Evolutionary conservation across 306 rosid genomes (phyloP).

Genomic region (Quercus robur): DNA sequence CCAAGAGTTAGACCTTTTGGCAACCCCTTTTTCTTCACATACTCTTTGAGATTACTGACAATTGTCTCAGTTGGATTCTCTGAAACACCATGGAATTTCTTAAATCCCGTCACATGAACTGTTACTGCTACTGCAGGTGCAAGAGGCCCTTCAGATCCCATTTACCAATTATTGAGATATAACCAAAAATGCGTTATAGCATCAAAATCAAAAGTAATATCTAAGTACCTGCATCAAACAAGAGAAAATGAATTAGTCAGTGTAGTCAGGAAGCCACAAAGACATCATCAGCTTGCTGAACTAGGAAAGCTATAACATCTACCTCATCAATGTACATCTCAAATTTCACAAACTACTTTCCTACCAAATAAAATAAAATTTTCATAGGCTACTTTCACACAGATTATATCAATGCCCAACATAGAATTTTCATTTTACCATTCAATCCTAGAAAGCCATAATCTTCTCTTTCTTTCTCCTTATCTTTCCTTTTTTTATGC

Average conservation of each 20-base stretch:
- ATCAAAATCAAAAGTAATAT: conserved; percentile 28
- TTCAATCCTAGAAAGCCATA: neutral
- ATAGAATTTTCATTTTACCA: neutral
- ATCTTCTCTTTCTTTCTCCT: neutral
- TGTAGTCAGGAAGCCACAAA: neutral
- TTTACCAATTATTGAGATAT: conserved; percentile 35
- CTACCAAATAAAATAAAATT: neutral
- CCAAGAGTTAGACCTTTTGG: conserved; percentile 81
- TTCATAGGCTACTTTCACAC: neutral
- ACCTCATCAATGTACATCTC: neutral
- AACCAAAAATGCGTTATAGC: conserved; percentile 23
- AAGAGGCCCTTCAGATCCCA: conserved; percentile 97
- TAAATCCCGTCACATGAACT: conserved; percentile 86
- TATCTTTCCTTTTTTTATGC: neutral
- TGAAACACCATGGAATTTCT: conserved; percentile 96
- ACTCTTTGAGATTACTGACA: conserved; percentile 58
- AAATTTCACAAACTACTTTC: neutral
- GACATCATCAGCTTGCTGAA: neutral
- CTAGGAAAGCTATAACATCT: neutral
- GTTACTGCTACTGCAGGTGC: conserved; percentile 51
- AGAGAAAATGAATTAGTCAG: conserved; percentile 6
- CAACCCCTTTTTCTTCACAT: conserved; percentile 67
- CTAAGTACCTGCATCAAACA: conserved; percentile 45
- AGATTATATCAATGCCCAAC: neutral
- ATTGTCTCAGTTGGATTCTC: conserved; percentile 89